Conservation (phyloP, 257 asterid species). For the Solanum appendiculatum region DNA sequence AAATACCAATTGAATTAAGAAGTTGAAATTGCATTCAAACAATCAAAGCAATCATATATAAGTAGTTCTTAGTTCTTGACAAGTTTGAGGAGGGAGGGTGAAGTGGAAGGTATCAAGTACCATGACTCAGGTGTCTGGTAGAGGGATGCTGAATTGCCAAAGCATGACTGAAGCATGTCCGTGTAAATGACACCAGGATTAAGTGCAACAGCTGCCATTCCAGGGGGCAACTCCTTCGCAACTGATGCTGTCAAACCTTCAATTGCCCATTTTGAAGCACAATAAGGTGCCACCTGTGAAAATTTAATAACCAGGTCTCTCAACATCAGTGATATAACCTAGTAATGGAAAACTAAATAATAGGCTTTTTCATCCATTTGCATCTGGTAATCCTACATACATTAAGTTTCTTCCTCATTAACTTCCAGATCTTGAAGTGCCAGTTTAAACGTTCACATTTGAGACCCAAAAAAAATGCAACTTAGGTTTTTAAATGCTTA, state of each 20-base stretch:
- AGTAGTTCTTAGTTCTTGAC: background rate
- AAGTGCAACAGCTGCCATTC: constrained; percentile 74
- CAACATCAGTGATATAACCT: background rate
- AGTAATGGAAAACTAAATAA: background rate
- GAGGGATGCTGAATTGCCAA: constrained; percentile 70
- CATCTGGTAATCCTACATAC: background rate
- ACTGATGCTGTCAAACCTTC: constrained; percentile 84
- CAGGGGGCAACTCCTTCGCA: constrained; percentile 89
- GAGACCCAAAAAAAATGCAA: background rate
- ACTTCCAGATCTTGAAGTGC: background rate
- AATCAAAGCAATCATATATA: background rate
- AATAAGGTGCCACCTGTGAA: constrained; percentile 89
- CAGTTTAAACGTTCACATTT: background rate
- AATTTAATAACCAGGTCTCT: constrained; percentile 6
- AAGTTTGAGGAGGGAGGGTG: background rate
- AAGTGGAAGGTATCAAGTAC: constrained; percentile 21
- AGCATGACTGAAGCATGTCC: constrained; percentile 92
- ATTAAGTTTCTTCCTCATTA: background rate
- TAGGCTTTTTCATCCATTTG: background rate
- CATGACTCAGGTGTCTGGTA: constrained; percentile 88
- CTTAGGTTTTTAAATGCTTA: background rate
- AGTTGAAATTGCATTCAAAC: background rate
- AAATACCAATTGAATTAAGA: background rate
- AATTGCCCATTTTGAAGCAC: constrained; percentile 98
- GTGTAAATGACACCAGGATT: constrained; percentile 93